phyloP scores from a whole-genome alignment of 148 eudicot genomes.

The Persicaria tinctoria region DNA sequence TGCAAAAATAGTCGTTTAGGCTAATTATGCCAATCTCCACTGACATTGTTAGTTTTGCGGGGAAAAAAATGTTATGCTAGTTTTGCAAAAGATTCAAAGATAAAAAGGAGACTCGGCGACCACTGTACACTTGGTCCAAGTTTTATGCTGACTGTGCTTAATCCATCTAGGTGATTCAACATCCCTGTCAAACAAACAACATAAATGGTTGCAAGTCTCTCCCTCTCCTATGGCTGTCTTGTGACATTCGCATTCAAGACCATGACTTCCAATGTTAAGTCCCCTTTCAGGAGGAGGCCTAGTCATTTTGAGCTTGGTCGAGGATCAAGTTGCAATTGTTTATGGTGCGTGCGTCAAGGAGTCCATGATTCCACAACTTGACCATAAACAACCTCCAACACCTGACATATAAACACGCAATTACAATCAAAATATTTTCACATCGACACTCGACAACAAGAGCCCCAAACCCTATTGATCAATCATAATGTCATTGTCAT shows the following conservation, averaged over 20 bases:
- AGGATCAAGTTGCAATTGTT: constrained; percentile 63
- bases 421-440: background rate
- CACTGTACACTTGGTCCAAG: background rate
- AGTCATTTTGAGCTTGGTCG: constrained; percentile 23
- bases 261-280: background rate
- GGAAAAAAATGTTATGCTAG: too few species aligned
- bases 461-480: too few species aligned
- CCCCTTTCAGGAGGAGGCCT: background rate
- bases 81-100: background rate
- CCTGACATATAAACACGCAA: constrained; percentile 29
- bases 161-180: background rate
- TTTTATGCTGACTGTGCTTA: background rate
- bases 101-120: background rate
- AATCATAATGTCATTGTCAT: too few species aligned
- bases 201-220: background rate
- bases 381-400: constrained; percentile 88
- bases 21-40: too few species aligned
- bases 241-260: background rate
- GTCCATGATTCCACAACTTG: constrained; percentile 87
- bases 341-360: constrained; percentile 74
- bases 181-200: background rate
- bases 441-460: too few species aligned
- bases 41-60: too few species aligned
- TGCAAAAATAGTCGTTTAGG: too few species aligned
- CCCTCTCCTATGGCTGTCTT: background rate